A percentile compares a stretch with the other conserved stretches of the same genome.
These are phyloP conservation scores for Phaeolepiota aurea DNA, from an alignment of 768 basidiomycete species.

Conservation along the genomic window DNA sequence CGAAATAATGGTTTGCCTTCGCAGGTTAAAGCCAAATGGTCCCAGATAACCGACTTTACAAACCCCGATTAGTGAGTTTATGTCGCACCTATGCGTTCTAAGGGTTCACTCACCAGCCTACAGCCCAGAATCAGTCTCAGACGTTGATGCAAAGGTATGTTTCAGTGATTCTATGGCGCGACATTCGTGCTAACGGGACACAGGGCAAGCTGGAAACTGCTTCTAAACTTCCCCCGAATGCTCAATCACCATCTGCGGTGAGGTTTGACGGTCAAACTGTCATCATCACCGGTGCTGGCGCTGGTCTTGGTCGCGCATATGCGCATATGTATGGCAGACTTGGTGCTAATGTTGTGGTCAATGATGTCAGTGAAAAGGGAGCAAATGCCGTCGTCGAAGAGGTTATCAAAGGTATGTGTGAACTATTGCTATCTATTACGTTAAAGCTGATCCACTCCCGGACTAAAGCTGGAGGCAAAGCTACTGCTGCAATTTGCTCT, in stretches of 20 bases:
- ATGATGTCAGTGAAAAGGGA: constrained; percentile 85
- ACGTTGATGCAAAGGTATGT: constrained; percentile 50
- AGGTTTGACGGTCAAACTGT: constrained; percentile 87
- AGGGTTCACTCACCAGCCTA: not conserved
- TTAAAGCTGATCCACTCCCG: not conserved
- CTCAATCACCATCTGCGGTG: constrained; percentile 60
- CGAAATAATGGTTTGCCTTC: constrained; percentile 4
- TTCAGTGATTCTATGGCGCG: not conserved
- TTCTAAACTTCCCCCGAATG: constrained; percentile 55
- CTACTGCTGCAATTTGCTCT: constrained; percentile 72
- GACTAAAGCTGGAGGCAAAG: constrained; percentile 79
- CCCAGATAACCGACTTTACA: constrained; percentile 72
- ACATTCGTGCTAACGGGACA: constrained; percentile 1
- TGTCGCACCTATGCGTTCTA: not conserved
- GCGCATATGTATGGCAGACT: constrained; percentile 86
- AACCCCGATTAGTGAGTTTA: constrained; percentile 55
- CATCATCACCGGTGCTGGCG: constrained; percentile 91
- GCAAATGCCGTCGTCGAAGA: constrained; percentile 85
- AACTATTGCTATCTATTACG: not conserved
- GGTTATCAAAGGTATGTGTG: constrained; percentile 57
- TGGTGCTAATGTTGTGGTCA: constrained; percentile 96
- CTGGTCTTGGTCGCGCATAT: constrained; percentile 88
- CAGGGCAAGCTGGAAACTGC: constrained; percentile 57
- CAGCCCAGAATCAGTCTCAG: constrained; percentile 60
- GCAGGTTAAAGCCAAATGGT: constrained; percentile 80